Percentiles rank a stretch among this genome's conserved stretches.
Evolutionary conservation across 305 asterid genomes (phyloP).

Genomic region (Rubia tinctorum): DNA sequence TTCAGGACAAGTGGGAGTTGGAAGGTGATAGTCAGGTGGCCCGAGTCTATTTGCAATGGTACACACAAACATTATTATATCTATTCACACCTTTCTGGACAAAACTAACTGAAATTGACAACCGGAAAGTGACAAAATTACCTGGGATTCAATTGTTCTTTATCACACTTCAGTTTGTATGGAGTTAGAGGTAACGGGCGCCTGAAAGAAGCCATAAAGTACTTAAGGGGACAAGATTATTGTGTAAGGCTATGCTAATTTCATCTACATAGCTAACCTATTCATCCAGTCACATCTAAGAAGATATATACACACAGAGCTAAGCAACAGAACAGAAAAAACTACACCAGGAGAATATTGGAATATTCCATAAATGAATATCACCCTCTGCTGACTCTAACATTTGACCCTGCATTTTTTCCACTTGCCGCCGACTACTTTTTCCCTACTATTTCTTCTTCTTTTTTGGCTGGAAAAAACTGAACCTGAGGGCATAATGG

Average conservation of each 20-base stretch:
- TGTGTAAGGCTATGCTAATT: neutral
- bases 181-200: conserved; percentile 56
- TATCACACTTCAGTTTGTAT: conserved; percentile 84
- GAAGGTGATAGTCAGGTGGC: conserved; percentile 94
- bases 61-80: neutral
- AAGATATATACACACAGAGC: neutral
- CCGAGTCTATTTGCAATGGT: conserved; percentile 65
- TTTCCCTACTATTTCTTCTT: neutral
- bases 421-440: neutral
- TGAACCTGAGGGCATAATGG: neutral
- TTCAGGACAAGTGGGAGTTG: conserved; percentile 82
- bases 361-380: neutral
- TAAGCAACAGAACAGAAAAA: no score
- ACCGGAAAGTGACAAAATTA: conserved; percentile 26
- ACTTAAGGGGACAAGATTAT: conserved; percentile 20
- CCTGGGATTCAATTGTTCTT: conserved; percentile 85
- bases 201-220: conserved; percentile 39
- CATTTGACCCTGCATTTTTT: neutral
- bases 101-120: neutral
- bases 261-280: neutral
- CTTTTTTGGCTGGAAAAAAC: neutral
- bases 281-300: neutral
- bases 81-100: neutral
- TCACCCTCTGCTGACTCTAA: neutral
- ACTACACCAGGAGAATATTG: neutral